Evolutionary conservation across 257 asterid species (phyloP), one percentile per base, ranked within the genome.

Genomic region (Nicotiana tomentosiformis): DNA sequence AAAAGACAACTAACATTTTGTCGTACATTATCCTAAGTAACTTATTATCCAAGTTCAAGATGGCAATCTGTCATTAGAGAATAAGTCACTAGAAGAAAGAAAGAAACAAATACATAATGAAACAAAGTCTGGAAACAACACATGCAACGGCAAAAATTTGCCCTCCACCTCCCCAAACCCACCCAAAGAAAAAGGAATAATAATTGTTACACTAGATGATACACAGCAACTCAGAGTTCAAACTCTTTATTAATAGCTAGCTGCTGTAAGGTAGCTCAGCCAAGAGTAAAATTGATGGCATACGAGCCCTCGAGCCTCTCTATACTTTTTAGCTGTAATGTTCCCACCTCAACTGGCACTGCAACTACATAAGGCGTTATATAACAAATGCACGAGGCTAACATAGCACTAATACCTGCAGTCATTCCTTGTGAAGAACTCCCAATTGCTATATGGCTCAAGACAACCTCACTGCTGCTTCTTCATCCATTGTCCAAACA

Each of bases 401-500:
- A 61, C 80, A 77, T 23, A 77, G 82, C 60, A 76, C 82, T 81
- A 74, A 76, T 89, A 91, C 94, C 98, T 89, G 90, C 82, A 74
- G 61, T 37, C 53, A 35, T 35, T 60, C n/a, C 65, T 17, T 5
- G 80, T 81, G 46, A 83, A 30, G 60, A 29, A 68, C 37, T 69
- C 64, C 7, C 70, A 15, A n/a, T 29, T 20, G 18, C 32, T 20
- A 1, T 5, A 16, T 1, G 64, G 12, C 60, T 86, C 82, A 89
- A 74, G 91, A 82, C 77, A 81, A 83, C 69, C 90, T 86, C 83
- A 83, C 33, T 5, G 85, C 82, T n/a, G 88, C 81, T n/a, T 88
- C 92, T 82, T 89, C 88, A 12, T 88, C 91, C 92, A 89, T 90
- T 8, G 90, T 94, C 97, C 96, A 93, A 35, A 96, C 98, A 14